phyloP scores from a whole-genome alignment of 2,329 filamentous ascomycete genomes.

The Diaporthe velutina region DNA sequence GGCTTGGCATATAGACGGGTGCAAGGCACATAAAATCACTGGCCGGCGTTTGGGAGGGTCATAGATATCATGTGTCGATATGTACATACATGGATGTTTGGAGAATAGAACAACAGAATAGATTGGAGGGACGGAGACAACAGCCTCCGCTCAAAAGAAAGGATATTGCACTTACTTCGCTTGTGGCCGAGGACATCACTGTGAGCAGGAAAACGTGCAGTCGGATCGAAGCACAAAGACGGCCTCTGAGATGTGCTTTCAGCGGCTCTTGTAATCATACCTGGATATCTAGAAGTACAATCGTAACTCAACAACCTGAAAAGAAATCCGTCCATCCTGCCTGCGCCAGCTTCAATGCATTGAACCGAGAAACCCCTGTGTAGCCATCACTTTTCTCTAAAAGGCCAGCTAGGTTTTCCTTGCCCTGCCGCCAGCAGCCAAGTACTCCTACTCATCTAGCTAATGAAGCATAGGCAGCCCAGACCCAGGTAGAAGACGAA shows the following conservation, averaged over 20 bases:
- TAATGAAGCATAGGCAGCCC: slow-evolving; percentile 97
- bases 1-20: slow-evolving; percentile 38
- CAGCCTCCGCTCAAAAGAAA: slow-evolving; percentile 18
- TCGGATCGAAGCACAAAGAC: background rate
- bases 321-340: slow-evolving; percentile 31
- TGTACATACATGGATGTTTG: slow-evolving; percentile 26
- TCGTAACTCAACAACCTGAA: slow-evolving; percentile 13
- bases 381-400: background rate
- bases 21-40: slow-evolving; percentile 24
- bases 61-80: slow-evolving; percentile 31
- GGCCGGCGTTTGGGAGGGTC: slow-evolving; percentile 35
- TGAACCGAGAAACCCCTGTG: slow-evolving; percentile 22
- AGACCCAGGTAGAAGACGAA: slow-evolving; percentile 95
- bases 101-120: slow-evolving; percentile 5
- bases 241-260: slow-evolving; percentile 5
- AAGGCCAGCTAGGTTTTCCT: background rate
- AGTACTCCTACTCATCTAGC: slow-evolving; percentile 64
- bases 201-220: background rate
- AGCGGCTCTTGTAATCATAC: slow-evolving; percentile 22
- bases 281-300: slow-evolving; percentile 37
- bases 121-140: background rate
- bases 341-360: slow-evolving; percentile 39
- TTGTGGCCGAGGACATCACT: background rate
- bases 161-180: background rate
- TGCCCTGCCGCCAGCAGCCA: background rate